Evolutionary conservation across 2,329 filamentous ascomycete species (phyloP).

Genomic region (Leptographium lundbergii): DNA sequence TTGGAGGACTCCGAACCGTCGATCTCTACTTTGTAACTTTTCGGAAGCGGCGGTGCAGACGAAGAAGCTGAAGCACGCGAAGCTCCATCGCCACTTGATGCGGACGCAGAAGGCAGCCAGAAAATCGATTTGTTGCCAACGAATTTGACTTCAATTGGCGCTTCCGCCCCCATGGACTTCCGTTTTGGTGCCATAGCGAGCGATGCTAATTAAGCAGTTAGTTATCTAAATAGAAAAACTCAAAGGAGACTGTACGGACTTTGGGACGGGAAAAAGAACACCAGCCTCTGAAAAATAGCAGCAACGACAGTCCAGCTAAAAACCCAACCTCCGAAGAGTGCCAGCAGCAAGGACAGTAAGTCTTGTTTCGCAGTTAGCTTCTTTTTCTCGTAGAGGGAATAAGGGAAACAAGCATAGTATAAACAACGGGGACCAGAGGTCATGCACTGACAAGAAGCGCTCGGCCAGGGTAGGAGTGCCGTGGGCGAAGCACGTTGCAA

Average conservation of each 20-base stretch:
- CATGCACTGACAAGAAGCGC: no score
- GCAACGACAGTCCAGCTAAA: no score
- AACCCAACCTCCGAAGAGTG: no score
- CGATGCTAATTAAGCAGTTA: neutral
- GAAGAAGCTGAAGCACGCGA: neutral
- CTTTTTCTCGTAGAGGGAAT: no score
- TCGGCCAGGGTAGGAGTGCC: no score
- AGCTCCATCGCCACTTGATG: neutral
- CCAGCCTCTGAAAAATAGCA: no score
- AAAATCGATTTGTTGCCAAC: neutral
- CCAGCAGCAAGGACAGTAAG: no score
- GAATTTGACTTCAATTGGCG: neutral
- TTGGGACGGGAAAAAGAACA: no score
- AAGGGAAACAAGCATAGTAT: no score
- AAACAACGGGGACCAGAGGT: no score
- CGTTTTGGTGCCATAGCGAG: neutral
- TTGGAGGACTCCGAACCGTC: neutral
- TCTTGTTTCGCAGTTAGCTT: no score
- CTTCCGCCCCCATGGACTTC: neutral
- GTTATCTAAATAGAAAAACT: neutral
- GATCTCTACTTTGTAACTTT: neutral
- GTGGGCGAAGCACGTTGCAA: no score
- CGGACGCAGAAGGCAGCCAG: neutral
- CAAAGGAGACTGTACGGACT: neutral
- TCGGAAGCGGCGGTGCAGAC: neutral